Base-by-base conservation (phyloP, 2,329 filamentous ascomycete species). In the Sphaerulina musiva region DNA sequence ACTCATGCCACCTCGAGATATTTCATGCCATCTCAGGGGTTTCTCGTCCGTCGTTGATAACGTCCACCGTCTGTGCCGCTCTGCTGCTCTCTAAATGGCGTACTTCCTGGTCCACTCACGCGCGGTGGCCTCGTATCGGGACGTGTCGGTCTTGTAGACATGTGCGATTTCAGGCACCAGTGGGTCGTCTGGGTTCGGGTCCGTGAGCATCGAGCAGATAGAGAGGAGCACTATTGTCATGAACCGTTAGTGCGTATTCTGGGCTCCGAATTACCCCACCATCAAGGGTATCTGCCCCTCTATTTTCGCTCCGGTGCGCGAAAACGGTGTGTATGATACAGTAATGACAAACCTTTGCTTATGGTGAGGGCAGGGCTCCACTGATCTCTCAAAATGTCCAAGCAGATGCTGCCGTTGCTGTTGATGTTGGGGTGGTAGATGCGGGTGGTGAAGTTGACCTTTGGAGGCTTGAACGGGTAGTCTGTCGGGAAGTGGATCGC, bases 391-490 rank as follows among this genome's bases (percentile, higher is more conserved):
- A 98, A 80, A 71, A 98, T 98, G 71, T 98, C 93, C 73, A 98
- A 78, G 75, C 93, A 98, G 76, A 98, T 98, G 76, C 91, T 96
- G 75, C 93, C 93, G 75, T 97, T 97, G 65, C 89, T 95, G 84
- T 98, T 98, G 89, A 98, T 98, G 79, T 98, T 98, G 69, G 93
- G 93, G 79, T 98, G 93, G 75, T 98, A 98, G 80, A 98, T 97
- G 72, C 92, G 87, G 63, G 93, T 98, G 68, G 90, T 97, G 83
- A 98, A 98, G 86, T 96, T 96, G 77, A 98, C 91, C 84, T 98
- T 98, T 66, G 93, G 93, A 60, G 93, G 93, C 86, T 98, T 98
- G 83, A 98, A 98, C 41, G 93, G 93, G 77, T 98, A 98, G 81
- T 98, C 93, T 81, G 93, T 98, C 65, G 93, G 93, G 81, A 98